A percentile compares a stretch with the other conserved stretches of the same genome.
Evolutionary conservation across 2,329 filamentous ascomycete species (phyloP).

Genomic region (Neocatenulostroma microsporum): DNA sequence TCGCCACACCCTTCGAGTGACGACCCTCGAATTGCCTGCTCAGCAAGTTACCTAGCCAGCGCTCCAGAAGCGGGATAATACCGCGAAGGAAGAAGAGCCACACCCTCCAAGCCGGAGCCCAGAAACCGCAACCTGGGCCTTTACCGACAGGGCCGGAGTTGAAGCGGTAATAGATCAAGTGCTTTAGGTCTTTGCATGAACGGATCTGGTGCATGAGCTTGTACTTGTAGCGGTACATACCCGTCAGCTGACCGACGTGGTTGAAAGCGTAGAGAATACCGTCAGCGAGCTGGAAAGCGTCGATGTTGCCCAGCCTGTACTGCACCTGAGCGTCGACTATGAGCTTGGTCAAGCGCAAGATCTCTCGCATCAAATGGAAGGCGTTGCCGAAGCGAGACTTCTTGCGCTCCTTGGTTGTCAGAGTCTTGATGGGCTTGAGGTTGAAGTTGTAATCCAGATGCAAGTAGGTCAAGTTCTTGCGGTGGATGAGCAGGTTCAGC

Average conservation of each 20-base stretch:
- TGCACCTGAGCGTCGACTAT: slow-evolving; percentile 98
- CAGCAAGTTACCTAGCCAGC: slow-evolving; percentile 93
- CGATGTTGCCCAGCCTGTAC: slow-evolving; percentile 93
- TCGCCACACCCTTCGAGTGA: slow-evolving; percentile 97
- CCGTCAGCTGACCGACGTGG: slow-evolving; percentile 93
- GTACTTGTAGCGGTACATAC: slow-evolving; percentile 99
- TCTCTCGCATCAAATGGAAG: slow-evolving; percentile 98
- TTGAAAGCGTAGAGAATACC: slow-evolving; percentile 99
- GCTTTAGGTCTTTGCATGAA: slow-evolving; percentile 97
- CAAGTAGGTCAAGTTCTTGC: slow-evolving; percentile 96
- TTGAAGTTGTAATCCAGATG: slow-evolving; percentile 99
- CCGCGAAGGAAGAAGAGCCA: slow-evolving; percentile 99
- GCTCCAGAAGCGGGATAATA: slow-evolving; percentile 90
- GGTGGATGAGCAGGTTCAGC: slow-evolving; percentile 93
- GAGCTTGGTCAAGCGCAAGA: slow-evolving; percentile 87
- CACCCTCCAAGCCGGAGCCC: slow-evolving; percentile 96
- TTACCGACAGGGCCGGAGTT: slow-evolving; percentile 96
- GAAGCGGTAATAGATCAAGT: slow-evolving; percentile 98
- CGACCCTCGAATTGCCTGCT: slow-evolving; percentile 97
- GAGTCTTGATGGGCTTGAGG: slow-evolving; percentile 93
- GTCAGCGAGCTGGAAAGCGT: slow-evolving; percentile 96
- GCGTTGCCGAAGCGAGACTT: slow-evolving; percentile 99
- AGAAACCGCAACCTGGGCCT: slow-evolving; percentile 96
- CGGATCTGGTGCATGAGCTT: slow-evolving; percentile 99
- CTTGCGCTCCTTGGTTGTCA: slow-evolving; percentile 98